Evolutionary conservation across 2,329 filamentous ascomycete genomes (phyloP).

Genomic region (Microdochium bolleyi): DNA sequence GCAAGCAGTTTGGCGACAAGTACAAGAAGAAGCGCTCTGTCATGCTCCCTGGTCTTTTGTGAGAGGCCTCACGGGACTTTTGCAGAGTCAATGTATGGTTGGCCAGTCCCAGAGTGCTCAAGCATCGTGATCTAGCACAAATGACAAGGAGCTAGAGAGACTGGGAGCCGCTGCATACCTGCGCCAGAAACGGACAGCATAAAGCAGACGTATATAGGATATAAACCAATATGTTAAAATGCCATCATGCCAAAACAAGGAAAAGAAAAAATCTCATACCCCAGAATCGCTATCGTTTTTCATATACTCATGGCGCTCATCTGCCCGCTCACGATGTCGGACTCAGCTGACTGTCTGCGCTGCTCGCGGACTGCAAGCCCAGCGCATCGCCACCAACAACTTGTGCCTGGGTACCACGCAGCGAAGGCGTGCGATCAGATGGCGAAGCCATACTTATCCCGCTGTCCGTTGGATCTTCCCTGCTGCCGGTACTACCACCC

Average conservation of each 20-base stretch:
- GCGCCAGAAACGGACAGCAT: neutral
- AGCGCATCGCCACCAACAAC: neutral
- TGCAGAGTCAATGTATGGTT: no score
- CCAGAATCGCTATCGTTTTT: neutral
- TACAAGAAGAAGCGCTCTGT: constrained; percentile 92
- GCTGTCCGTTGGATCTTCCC: neutral
- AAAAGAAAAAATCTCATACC: no score
- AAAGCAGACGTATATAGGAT: neutral
- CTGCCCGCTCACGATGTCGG: neutral
- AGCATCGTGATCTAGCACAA: no score
- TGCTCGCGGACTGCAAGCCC: neutral
- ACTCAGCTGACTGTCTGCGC: neutral
- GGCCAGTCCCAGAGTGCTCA: no score
- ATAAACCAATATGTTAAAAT: neutral
- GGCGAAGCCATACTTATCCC: neutral
- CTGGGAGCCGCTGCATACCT: no score
- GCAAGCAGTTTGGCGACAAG: constrained; percentile 83
- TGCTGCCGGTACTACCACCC: neutral
- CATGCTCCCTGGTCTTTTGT: constrained; percentile 74
- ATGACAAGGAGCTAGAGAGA: no score
- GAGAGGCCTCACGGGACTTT: constrained; percentile 14
- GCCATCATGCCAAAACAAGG: constrained; percentile 3
- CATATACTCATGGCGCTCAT: neutral
- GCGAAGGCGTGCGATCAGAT: neutral
- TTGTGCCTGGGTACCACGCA: neutral